Evolutionary conservation across 169 alveolate genomes (phyloP), one percentile per base, ranked within the genome.

Genomic region (Babesia ovata): DNA sequence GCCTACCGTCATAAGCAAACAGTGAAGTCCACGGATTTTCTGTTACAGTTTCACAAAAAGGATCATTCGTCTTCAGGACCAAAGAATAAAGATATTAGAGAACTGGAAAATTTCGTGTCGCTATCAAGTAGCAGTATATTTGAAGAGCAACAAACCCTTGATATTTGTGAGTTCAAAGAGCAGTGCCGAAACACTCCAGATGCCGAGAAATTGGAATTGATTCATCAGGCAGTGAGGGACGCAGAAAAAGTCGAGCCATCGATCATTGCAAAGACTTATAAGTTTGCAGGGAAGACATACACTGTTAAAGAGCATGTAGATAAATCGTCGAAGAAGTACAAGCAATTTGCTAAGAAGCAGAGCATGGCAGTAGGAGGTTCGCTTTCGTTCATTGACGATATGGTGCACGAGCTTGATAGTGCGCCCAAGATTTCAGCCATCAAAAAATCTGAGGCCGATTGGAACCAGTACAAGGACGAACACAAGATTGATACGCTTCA

Each of bases 1-100:
- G 26, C 45, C 17, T 63, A 81, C 36, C 24, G 69, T 22, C 84
- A 72, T 59, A 49, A 33, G 44, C 62, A 70, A 10, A 24, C 46
- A 14, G 54, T 33, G 19, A 39, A 66, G 29, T 12, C 26, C 22
- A 42, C 70, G 22, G 85, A 74, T 52, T 72, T 72, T 46, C 72
- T 81, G 88, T 66, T 81, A 39, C 88, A 81, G 74, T 81, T 81
- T 33, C 88, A 81, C 63, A 71, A 53, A 65, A 79, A 63, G 56
- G 71, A 63, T 24, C 21, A 29, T 70, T 50, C 65, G 26, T 11
- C 12, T n/a, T 24, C 62, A 3, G 75, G 52, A 42, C 29, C 29
- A n/a, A 2, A 57, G 24, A 63, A 74, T 26, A 26, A 24, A 6
- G n/a, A 46, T 16, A 7, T 66, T 29, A 22, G 24, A 0, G 61